A percentile compares a stretch with the other conserved stretches of the same genome.
Conservation (phyloP, 805 yeast species). For the Komagataella kurtzmanii region DNA sequence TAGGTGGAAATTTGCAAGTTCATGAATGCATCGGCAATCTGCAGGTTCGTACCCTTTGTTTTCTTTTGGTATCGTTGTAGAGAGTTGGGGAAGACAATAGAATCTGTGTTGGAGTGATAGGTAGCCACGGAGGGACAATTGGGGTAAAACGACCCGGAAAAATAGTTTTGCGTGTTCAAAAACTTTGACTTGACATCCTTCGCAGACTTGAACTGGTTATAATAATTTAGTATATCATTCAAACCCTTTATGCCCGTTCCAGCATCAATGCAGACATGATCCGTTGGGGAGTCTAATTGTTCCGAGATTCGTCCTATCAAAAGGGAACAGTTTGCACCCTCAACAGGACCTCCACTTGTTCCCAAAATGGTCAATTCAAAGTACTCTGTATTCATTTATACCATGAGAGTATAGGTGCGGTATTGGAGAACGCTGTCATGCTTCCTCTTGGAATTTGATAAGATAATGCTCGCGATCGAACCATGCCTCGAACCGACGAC, state of each 20-base stretch:
- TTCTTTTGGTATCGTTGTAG: not conserved
- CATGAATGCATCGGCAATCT: conserved; percentile 13
- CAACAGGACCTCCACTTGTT: conserved; percentile 77
- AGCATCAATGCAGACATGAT: conserved; percentile 57
- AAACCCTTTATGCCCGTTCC: conserved; percentile 60
- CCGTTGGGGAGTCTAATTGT: conserved; percentile 9
- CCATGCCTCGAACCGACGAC: too few relatives aligned
- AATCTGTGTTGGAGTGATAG: conserved; percentile 10
- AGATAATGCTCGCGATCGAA: not conserved
- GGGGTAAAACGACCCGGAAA: conserved; percentile 14
- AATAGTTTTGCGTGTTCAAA: conserved; percentile 19
- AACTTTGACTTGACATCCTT: conserved; percentile 5
- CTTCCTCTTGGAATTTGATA: not conserved
- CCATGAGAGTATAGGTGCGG: not conserved
- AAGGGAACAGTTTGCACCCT: conserved; percentile 54
- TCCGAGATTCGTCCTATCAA: conserved; percentile 42
- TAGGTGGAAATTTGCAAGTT: conserved; percentile 23
- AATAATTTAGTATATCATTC: conserved; percentile 20
- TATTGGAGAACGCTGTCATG: not conserved
- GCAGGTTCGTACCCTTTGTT: conserved; percentile 1
- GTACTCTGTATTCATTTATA: not conserved
- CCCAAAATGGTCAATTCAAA: conserved; percentile 64
- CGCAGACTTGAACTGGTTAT: not conserved
- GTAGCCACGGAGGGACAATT: conserved; percentile 11
- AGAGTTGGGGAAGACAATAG: not conserved